These are phyloP conservation scores for Pholiota microspora DNA, from an alignment of 768 basidiomycete genomes.

Conservation along the genomic window DNA sequence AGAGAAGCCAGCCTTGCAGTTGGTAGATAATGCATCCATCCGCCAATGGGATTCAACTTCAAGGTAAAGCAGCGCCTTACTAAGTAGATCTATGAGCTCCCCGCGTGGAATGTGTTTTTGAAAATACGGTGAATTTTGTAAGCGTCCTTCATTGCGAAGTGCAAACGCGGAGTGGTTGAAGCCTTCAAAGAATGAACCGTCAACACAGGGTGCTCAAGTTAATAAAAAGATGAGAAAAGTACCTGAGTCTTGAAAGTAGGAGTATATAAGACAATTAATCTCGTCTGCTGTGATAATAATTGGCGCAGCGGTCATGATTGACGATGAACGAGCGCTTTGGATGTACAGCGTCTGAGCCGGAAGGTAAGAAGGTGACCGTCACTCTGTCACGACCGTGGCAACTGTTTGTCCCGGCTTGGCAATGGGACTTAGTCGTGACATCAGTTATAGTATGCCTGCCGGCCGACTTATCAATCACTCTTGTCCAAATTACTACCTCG, in stretches of 20 bases:
- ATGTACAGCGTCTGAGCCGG: constrained; percentile 13
- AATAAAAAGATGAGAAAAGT: constrained; percentile 5
- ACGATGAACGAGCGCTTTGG: constrained; percentile 12
- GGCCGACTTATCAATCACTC: constrained; percentile 3
- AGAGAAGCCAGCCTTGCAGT: constrained; percentile 71
- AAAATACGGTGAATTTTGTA: constrained; percentile 67
- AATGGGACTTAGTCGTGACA: constrained; percentile 13
- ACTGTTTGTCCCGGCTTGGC: constrained; percentile 17
- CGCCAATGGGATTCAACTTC: constrained; percentile 87
- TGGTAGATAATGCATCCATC: constrained; percentile 53
- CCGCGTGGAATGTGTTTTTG: constrained; percentile 78
- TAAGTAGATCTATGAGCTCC: constrained; percentile 76
- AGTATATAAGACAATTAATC: constrained; percentile 81
- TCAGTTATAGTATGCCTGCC: not conserved
- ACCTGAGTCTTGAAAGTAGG: constrained; percentile 86
- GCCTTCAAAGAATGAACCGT: constrained; percentile 39
- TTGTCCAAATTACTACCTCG: constrained; percentile 7
- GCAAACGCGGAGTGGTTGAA: constrained; percentile 82
- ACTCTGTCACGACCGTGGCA: constrained; percentile 6
- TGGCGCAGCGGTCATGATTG: constrained; percentile 38
- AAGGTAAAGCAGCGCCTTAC: constrained; percentile 75
- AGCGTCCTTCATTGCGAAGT: constrained; percentile 69
- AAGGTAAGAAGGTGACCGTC: constrained; percentile 17
- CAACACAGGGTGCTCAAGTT: constrained; percentile 5
- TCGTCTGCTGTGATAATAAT: constrained; percentile 77